A percentile compares a stretch with the other conserved stretches of the same genome.
These are phyloP conservation scores for Phalaenopsis aphrodite DNA, from an alignment of 106 monocot genomes.

Conservation along the genomic window DNA sequence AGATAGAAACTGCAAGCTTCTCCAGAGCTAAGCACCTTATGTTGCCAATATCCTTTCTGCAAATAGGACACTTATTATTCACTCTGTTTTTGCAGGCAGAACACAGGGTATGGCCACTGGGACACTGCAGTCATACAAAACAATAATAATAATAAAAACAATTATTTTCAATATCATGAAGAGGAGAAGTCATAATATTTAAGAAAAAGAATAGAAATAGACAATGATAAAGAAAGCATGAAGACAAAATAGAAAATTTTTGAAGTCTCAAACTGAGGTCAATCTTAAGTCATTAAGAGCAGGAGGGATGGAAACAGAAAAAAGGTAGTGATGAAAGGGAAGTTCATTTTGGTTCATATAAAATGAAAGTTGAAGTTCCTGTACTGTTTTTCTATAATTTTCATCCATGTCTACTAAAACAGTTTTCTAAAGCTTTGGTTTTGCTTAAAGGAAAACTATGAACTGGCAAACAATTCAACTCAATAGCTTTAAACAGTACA, in stretches of 20 bases:
- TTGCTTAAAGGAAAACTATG: no score
- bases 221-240: not conserved
- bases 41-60: conserved; percentile 40
- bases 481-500: no score
- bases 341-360: no score
- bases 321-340: not conserved
- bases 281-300: not conserved
- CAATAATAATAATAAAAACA: no score
- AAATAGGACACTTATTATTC: conserved; percentile 44
- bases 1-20: conserved; percentile 34
- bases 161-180: not conserved
- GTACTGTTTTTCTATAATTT: no score
- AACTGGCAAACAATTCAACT: no score
- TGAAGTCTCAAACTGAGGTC: not conserved
- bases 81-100: conserved; percentile 32
- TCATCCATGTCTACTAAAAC: no score
- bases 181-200: not conserved
- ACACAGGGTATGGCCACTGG: conserved; percentile 40
- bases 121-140: conserved; percentile 27
- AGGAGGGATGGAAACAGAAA: not conserved
- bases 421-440: no score
- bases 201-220: not conserved
- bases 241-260: not conserved
- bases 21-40: conserved; percentile 46
- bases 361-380: no score